Base-by-base conservation (phyloP, 2,329 filamentous ascomycete genomes). In the Alternaria sp. region DNA sequence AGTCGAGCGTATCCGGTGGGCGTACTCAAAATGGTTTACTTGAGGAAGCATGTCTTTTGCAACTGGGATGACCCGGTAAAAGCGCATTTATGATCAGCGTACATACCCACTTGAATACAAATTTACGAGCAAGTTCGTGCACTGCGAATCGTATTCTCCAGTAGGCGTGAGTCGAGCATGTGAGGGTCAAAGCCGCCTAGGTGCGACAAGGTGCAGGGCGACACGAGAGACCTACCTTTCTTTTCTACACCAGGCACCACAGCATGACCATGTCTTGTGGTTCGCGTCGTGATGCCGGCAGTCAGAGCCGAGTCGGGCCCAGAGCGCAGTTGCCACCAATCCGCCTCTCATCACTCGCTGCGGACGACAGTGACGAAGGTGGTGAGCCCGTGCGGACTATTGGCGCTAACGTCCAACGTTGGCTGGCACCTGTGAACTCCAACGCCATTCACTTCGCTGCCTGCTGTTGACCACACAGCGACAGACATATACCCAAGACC, bases 1-100 rank as follows among this genome's bases (percentile, higher is more conserved):
- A 43, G 81, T 97, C 54, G 88, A 94, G 69, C 86, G 95, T 61
- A 93, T 98, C 68, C 86, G 92, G 64, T 98, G 95, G 94, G 91
- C 91, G 4, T 98, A 97, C 82, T 87, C 87, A 2, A 89, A 89
- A 75, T 97, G 91, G 90, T 77, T 84, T 47, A 73, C 67, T 9
- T 75, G 62, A 65, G 36, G 22, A 18, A 12, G 41, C 26, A 14
- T 24, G 34, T 26, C n/a, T 32, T 22, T 39, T 11, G 34, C 36
- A 46, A 57, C 46, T 28, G 24, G 46, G 32, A 46, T 42, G n/a
- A 41, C 24, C n/a, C 57, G 34, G 30, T 24, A 18, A 30, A 18
- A 28, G 32, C 32, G 14, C 28, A 39, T 49, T 43, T 54, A 47
- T 32, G 24, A 41, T 26, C 24, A 51, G 46, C 57, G 18, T 54